A percentile compares a stretch with the other conserved stretches of the same genome.
Evolutionary conservation across 306 rosid genomes (phyloP).

Genomic region (Rubus parviflorus): DNA sequence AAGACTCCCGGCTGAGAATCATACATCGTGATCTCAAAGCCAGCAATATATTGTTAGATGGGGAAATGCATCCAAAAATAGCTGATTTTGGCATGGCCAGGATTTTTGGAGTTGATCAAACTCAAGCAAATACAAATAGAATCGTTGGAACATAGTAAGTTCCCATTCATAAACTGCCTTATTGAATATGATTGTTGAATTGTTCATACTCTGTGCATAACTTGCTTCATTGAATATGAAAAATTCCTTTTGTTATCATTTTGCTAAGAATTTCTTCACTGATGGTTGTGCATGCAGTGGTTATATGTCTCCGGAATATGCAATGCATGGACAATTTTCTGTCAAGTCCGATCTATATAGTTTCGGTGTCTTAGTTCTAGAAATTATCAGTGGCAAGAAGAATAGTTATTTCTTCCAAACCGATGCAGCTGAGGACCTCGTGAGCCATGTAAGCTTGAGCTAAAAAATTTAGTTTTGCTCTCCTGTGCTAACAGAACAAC

Average conservation of each 20-base stretch:
- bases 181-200: background rate
- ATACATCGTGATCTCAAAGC: slow-evolving; percentile 21
- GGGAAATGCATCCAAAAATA: slow-evolving; percentile 13
- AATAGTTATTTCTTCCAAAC: slow-evolving; percentile 10
- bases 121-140: slow-evolving; percentile 5
- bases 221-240: background rate
- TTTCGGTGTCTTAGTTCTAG: slow-evolving; percentile 27
- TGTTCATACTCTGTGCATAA: background rate
- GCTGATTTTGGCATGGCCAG: slow-evolving; percentile 21
- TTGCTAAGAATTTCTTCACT: background rate
- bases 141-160: background rate
- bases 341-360: slow-evolving; percentile 31
- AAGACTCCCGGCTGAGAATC: slow-evolving; percentile 15
- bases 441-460: slow-evolving; percentile 5
- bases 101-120: background rate
- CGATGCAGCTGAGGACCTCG: slow-evolving; percentile 1
- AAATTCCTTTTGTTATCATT: background rate
- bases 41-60: background rate
- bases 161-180: background rate
- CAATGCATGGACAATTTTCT: slow-evolving; percentile 8
- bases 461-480: background rate
- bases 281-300: slow-evolving; percentile 6
- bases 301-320: slow-evolving; percentile 20
- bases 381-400: slow-evolving; percentile 28
- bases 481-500: background rate